A percentile compares a stretch with the other conserved stretches of the same genome.
Evolutionary conservation across 768 basidiomycete species (phyloP).

Genomic region (Daedalea quercina): DNA sequence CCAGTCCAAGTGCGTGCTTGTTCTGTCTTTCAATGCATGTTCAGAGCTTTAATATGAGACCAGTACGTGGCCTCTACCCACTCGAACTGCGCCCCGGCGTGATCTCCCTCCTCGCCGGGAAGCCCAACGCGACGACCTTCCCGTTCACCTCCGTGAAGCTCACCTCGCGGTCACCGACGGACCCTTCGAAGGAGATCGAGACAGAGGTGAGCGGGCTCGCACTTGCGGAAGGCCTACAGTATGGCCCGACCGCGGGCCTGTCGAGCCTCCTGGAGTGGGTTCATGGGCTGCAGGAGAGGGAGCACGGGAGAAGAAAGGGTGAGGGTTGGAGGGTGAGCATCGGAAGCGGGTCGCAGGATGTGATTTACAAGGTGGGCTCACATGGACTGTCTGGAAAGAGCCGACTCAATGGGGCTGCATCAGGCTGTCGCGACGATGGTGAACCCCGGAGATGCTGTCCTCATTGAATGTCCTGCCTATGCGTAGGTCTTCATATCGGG

Average conservation of each 20-base stretch:
- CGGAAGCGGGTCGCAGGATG: slow-evolving; percentile 85
- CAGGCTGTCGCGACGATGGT: slow-evolving; percentile 73
- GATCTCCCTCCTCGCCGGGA: slow-evolving; percentile 84
- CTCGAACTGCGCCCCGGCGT: slow-evolving; percentile 78
- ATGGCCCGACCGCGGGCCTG: slow-evolving; percentile 71
- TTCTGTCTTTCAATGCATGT: neutral
- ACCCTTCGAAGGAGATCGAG: slow-evolving; percentile 45
- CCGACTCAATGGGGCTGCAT: neutral
- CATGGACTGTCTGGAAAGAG: neutral
- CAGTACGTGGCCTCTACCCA: slow-evolving; percentile 62
- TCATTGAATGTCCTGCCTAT: slow-evolving; percentile 83
- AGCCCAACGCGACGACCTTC: slow-evolving; percentile 85
- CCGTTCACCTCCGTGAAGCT: slow-evolving; percentile 80
- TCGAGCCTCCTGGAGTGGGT: slow-evolving; percentile 62
- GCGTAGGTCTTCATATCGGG: slow-evolving; percentile 36
- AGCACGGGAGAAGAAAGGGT: slow-evolving; percentile 56
- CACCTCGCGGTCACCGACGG: slow-evolving; percentile 52
- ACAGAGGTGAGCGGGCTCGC: slow-evolving; percentile 30
- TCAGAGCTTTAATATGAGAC: neutral
- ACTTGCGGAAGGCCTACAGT: slow-evolving; percentile 58
- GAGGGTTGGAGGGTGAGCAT: slow-evolving; percentile 73
- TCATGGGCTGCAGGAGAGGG: slow-evolving; percentile 58
- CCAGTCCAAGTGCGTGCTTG: slow-evolving; percentile 42
- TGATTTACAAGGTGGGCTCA: slow-evolving; percentile 69
- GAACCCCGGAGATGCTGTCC: slow-evolving; percentile 74